Conservation (phyloP, 768 basidiomycete species). For the Strobilomyces echinocephalus region DNA sequence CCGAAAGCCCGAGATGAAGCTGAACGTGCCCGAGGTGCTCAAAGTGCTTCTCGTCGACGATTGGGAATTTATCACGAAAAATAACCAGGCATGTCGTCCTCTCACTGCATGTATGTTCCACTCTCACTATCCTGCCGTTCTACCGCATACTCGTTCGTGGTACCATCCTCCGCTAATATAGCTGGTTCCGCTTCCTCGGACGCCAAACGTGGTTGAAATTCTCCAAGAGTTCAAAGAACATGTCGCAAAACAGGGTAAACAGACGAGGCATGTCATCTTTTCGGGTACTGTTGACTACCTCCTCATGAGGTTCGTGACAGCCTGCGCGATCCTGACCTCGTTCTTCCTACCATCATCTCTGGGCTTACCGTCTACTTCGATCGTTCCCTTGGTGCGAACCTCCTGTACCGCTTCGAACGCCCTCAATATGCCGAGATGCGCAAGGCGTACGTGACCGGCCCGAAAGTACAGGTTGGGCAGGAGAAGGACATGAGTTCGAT, state of each 20-base stretch:
- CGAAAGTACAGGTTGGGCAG: conserved; percentile 56
- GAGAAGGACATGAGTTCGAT: conserved; percentile 86
- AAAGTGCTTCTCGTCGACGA: conserved; percentile 91
- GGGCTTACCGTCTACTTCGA: conserved; percentile 93
- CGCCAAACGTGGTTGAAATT: conserved; percentile 71
- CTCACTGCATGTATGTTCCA: not conserved
- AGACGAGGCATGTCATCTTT: conserved; percentile 38
- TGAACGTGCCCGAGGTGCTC: conserved; percentile 84
- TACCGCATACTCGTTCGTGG: no score
- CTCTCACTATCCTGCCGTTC: no score
- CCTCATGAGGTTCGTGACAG: conserved; percentile 30
- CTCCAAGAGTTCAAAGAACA: conserved; percentile 74
- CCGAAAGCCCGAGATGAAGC: conserved; percentile 84
- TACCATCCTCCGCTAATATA: conserved; percentile 28
- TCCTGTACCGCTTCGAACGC: conserved; percentile 94
- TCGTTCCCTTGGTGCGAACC: conserved; percentile 79
- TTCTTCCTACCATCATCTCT: conserved; percentile 76
- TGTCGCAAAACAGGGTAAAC: conserved; percentile 44
- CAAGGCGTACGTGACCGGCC: conserved; percentile 68
- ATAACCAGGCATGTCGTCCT: conserved; percentile 61
- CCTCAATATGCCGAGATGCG: conserved; percentile 83
- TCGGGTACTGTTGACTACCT: not conserved
- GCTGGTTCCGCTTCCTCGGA: conserved; percentile 81
- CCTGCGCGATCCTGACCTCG: conserved; percentile 61
- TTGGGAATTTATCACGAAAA: conserved; percentile 97